Base-by-base conservation (phyloP, 2,329 filamentous ascomycete species). In the Cercospora canescens region DNA sequence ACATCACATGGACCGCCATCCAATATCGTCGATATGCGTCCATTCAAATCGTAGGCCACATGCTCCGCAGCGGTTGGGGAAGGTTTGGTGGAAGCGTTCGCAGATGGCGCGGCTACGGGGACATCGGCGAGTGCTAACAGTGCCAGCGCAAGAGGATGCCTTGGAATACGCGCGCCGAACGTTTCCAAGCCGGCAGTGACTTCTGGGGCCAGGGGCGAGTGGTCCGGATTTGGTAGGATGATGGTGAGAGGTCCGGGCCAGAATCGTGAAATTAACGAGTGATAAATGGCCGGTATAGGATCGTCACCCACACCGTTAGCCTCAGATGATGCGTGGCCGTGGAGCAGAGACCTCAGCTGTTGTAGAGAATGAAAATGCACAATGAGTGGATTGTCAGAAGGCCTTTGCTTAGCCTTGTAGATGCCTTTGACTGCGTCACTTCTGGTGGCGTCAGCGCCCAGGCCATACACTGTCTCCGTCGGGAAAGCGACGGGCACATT, bases 201-300 rank as follows among this genome's bases (percentile, higher is more conserved):
- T 79, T 97, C 93, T n/a, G 91, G 88, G 0, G 94, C 94, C 6
- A 99, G 85, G 14, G 84, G 84, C 1, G 91, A 91, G 30, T 83
- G 78, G n/a, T 81, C 73, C 0, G 92, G 91, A 59, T 92, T 90
- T 0, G 91, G 92, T 6, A 99, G 84, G 52, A 99, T 85, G 69
- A 99, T 93, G 0, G 95, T 99, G 61, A 99, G 80, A 0, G 95
- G 94, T 0, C 95, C 95, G 0, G 95, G 95, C 95, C 95, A 99
- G 83, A 97, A 99, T 50, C 84, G 85, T 63, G 88, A 81, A 64
- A 98, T 92, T 24, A 99, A 80, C 0, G 92, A 83, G 65, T 84
- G 84, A 79, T 99, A 99, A 73, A 94, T 90, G 1, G 81, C 77
- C 0, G 94, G 93, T 48, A 97, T 86, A 0, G 81, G 79, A 63